These are phyloP conservation scores for Chalciporus piperatus DNA, from an alignment of 768 basidiomycete genomes.

Conservation along the genomic window DNA sequence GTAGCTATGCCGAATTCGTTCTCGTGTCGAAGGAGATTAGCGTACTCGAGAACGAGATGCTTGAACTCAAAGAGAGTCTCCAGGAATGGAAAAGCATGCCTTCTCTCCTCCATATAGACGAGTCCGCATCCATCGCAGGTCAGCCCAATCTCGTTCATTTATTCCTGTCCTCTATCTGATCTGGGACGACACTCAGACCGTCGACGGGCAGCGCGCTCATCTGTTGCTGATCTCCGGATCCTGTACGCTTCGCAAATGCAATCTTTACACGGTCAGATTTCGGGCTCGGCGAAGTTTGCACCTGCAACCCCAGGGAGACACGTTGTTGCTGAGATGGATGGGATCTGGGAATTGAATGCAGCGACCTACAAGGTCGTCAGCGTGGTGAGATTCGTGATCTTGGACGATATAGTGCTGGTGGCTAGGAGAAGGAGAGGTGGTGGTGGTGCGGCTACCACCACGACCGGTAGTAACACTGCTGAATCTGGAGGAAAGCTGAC, in stretches of 20 bases:
- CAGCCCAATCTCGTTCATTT: neutral
- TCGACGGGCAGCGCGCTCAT: slow-evolving; percentile 73
- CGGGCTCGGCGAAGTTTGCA: slow-evolving; percentile 93
- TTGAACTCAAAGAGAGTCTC: slow-evolving; percentile 91
- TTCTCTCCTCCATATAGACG: slow-evolving; percentile 86
- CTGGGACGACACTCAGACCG: slow-evolving; percentile 37
- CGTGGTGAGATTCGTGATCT: slow-evolving; percentile 82
- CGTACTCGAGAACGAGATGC: slow-evolving; percentile 94
- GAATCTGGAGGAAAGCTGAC: slow-evolving; percentile 72
- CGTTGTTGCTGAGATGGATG: slow-evolving; percentile 81
- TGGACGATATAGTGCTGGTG: slow-evolving; percentile 90
- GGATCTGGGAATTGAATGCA: slow-evolving; percentile 80
- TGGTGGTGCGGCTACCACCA: slow-evolving; percentile 51
- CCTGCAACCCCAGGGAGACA: slow-evolving; percentile 91
- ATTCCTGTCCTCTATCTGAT: slow-evolving; percentile 26
- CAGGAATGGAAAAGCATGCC: slow-evolving; percentile 98
- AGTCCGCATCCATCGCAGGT: slow-evolving; percentile 64
- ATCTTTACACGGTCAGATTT: slow-evolving; percentile 81
- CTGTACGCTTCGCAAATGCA: slow-evolving; percentile 96
- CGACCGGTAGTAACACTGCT: slow-evolving; percentile 60
- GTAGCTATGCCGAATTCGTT: slow-evolving; percentile 95
- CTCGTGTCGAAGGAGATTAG: slow-evolving; percentile 96
- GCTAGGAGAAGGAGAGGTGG: slow-evolving; percentile 71
- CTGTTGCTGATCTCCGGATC: slow-evolving; percentile 91
- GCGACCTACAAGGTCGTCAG: slow-evolving; percentile 94